phyloP scores from a whole-genome alignment of 169 alveolate species.

The Fabrea salina region DNA sequence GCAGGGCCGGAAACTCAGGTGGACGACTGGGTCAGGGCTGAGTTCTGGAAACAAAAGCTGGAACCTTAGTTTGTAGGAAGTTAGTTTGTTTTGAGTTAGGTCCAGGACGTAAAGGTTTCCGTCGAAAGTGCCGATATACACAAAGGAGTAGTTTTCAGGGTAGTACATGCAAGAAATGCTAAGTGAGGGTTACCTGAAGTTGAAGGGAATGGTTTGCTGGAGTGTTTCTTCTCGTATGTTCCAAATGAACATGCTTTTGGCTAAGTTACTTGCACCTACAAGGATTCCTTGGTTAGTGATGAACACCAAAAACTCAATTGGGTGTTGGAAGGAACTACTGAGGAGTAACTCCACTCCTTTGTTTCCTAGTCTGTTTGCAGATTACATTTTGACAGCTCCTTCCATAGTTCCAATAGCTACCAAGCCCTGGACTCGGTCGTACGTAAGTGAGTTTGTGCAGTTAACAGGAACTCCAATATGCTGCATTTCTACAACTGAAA shows the following conservation, averaged over 20 bases:
- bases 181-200: not conserved
- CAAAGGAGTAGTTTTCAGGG: not conserved
- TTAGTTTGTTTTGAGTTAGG: not conserved
- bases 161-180: not conserved
- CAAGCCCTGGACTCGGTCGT: conserved; percentile 1
- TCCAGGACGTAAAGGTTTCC: not conserved
- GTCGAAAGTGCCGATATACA: not conserved
- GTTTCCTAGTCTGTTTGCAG: not conserved
- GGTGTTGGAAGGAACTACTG: not conserved
- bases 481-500: not conserved
- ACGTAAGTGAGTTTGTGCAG: not conserved
- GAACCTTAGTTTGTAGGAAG: not conserved
- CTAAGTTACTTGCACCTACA: not conserved
- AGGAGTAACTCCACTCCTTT: not conserved
- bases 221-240: not conserved
- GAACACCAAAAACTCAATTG: not conserved
- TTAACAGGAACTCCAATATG: conserved; percentile 5
- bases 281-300: conserved; percentile 8
- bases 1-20: not conserved
- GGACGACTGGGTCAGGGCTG: not conserved
- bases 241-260: not conserved
- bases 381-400: conserved; percentile 2
- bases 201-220: not conserved
- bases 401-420: conserved; percentile 9
- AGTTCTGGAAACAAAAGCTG: not conserved